A percentile compares a stretch with the other conserved stretches of the same genome.
phyloP scores from a whole-genome alignment of 495 filamentous ascomycete genomes.

The Penicillium malachiteum region DNA sequence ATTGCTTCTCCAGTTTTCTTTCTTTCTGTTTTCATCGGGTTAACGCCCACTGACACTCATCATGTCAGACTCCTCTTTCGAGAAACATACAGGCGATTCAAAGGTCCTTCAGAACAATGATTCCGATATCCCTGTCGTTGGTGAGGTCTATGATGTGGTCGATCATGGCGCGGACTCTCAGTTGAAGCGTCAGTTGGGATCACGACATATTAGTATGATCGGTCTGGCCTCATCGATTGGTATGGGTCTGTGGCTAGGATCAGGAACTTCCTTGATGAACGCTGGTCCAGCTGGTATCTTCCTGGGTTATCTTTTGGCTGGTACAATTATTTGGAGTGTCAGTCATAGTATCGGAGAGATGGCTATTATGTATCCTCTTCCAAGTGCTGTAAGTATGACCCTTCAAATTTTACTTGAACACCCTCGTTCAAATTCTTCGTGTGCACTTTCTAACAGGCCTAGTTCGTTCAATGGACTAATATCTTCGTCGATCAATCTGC shows the following conservation, averaged over 20 bases:
- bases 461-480: conserved; percentile 44
- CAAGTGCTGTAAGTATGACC: conserved; percentile 34
- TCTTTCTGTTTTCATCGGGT: too few species aligned
- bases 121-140: background rate
- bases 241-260: conserved; percentile 28
- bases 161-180: conserved; percentile 28
- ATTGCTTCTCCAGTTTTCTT: too few species aligned
- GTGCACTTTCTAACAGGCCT: background rate
- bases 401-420: too few species aligned
- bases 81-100: background rate
- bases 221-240: conserved; percentile 34
- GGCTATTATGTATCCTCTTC: conserved; percentile 54
- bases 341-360: conserved; percentile 46
- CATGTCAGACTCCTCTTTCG: background rate
- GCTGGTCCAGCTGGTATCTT: conserved; percentile 36
- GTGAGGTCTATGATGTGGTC: background rate
- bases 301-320: conserved; percentile 48
- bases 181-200: conserved; percentile 26
- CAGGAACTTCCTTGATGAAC: conserved; percentile 23
- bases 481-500: conserved; percentile 49
- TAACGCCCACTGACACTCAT: background rate
- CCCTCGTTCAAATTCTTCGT: too few species aligned
- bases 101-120: background rate
- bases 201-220: conserved; percentile 36
- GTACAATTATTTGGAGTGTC: conserved; percentile 34